Evolutionary conservation across 495 filamentous ascomycete species (phyloP).

Genomic region (Hypomontagnella monticulosa): DNA sequence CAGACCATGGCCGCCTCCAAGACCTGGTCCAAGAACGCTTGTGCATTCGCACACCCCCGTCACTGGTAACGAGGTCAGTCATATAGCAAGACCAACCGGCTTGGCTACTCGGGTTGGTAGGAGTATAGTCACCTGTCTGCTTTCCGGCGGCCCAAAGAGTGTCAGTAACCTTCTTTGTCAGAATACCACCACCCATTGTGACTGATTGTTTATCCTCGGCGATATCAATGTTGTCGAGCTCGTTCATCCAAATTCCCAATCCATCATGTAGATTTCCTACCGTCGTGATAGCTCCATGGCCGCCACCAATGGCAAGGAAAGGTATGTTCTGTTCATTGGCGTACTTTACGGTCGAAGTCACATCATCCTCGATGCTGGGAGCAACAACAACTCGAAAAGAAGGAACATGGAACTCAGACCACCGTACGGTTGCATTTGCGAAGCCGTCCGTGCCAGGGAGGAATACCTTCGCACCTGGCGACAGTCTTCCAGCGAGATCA

Average conservation of each 20-base stretch:
- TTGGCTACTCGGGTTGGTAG: no score
- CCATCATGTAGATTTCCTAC: constrained; percentile 55
- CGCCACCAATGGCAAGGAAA: constrained; percentile 55
- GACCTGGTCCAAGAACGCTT: constrained; percentile 61
- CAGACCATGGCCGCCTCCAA: constrained; percentile 71
- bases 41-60: constrained; percentile 68
- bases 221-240: constrained; percentile 53
- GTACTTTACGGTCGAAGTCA: no score
- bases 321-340: constrained; percentile 54
- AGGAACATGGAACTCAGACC: no score
- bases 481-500: no score
- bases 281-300: constrained; percentile 52
- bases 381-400: no score
- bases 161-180: constrained; percentile 41
- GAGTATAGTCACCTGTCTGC: constrained; percentile 37
- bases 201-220: constrained; percentile 54
- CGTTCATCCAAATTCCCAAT: constrained; percentile 55
- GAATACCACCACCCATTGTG: constrained; percentile 60
- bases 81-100: no score
- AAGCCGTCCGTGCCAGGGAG: no score
- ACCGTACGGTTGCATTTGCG: no score
- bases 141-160: constrained; percentile 46
- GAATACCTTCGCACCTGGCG: no score
- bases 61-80: constrained; percentile 49
- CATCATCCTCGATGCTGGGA: no score